A percentile compares a stretch with the other conserved stretches of the same genome.
These are phyloP conservation scores for Apiotrichum sp. DNA, from an alignment of 1,284 basidiomycete genomes.

Conservation along the genomic window DNA sequence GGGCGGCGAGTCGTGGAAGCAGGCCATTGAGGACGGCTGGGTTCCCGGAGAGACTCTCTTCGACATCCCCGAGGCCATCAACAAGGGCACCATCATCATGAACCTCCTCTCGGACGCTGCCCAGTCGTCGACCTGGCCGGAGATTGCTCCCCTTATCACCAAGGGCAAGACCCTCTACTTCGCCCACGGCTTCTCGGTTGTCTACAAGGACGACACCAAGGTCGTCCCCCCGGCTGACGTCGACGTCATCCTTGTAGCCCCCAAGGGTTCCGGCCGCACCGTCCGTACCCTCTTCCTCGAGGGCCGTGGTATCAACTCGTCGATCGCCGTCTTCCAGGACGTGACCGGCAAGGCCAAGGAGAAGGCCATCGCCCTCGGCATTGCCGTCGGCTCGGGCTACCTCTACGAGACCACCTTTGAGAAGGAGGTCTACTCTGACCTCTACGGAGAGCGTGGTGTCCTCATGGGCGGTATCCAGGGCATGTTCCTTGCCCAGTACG, in stretches of 20 bases:
- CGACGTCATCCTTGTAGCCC: slow-evolving; percentile 98
- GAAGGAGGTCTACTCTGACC: slow-evolving; percentile 99
- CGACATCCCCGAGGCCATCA: slow-evolving; percentile 96
- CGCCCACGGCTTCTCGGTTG: slow-evolving; percentile 98
- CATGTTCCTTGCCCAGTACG: slow-evolving; percentile 96
- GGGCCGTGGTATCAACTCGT: slow-evolving; percentile 65
- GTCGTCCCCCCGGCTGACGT: slow-evolving; percentile 88
- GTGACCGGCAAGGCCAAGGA: slow-evolving; percentile 97
- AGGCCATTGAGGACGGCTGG: slow-evolving; percentile 96
- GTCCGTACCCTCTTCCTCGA: slow-evolving; percentile 99
- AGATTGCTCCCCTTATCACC: slow-evolving; percentile 84
- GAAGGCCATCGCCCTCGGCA: slow-evolving; percentile 91
- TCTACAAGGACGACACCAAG: slow-evolving; percentile 96
- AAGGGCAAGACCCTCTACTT: slow-evolving; percentile 99
- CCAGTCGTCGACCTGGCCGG: slow-evolving; percentile 89
- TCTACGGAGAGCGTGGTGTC: slow-evolving; percentile 99
- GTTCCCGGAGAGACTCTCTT: slow-evolving; percentile 98
- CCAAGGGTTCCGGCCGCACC: slow-evolving; percentile 97
- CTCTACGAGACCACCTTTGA: slow-evolving; percentile 90
- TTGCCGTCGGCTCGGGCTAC: slow-evolving; percentile 86
- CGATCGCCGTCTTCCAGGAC: slow-evolving; percentile 59
- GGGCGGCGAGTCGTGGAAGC: slow-evolving; percentile 87
- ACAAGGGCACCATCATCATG: slow-evolving; percentile 97
- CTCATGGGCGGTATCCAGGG: slow-evolving; percentile 99
- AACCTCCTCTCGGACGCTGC: slow-evolving; percentile 98